A percentile compares a stretch with the other conserved stretches of the same genome.
These are phyloP conservation scores for Drechmeria coniospora DNA, from an alignment of 2,329 filamentous ascomycete species.

Conservation along the genomic window DNA sequence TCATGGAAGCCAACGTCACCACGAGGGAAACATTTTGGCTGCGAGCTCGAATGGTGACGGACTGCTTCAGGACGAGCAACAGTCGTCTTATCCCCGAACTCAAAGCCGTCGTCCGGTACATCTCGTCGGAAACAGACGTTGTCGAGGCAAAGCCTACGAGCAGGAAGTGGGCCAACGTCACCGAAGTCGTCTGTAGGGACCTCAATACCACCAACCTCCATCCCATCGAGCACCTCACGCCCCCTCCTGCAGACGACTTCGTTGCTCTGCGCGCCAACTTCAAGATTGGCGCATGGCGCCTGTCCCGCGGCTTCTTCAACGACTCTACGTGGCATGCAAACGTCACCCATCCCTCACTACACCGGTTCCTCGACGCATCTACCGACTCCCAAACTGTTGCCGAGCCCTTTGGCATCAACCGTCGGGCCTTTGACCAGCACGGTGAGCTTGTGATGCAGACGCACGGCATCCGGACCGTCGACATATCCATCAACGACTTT, in stretches of 20 bases:
- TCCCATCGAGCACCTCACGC: conserved; percentile 18
- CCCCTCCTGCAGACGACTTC: conserved; percentile 22
- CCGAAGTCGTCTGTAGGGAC: conserved; percentile 34
- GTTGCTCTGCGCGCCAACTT: conserved; percentile 36
- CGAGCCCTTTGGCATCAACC: conserved; percentile 12
- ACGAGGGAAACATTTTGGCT: conserved; percentile 44
- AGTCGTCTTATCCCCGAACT: conserved; percentile 14
- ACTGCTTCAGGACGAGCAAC: conserved; percentile 21
- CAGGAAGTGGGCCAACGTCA: conserved; percentile 32
- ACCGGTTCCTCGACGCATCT: conserved; percentile 16
- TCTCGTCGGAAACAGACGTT: accelerated
- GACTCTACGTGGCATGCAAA: conserved; percentile 30
- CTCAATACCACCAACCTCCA: conserved; percentile 33
- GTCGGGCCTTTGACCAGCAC: conserved; percentile 11
- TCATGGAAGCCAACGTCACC: conserved; percentile 45
- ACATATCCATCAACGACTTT: conserved; percentile 43
- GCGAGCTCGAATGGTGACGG: conserved; percentile 32
- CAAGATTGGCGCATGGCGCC: conserved; percentile 35
- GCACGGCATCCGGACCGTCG: conserved; percentile 34
- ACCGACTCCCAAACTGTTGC: conserved; percentile 5
- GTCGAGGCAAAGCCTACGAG: conserved; percentile 16
- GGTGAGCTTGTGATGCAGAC: conserved; percentile 31
- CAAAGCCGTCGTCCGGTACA: conserved; percentile 17
- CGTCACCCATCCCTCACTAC: conserved; percentile 17
- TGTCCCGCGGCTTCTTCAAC: conserved; percentile 40